phyloP scores from a whole-genome alignment of 169 alveolate genomes.

The Cryptosporidium andersoni region DNA sequence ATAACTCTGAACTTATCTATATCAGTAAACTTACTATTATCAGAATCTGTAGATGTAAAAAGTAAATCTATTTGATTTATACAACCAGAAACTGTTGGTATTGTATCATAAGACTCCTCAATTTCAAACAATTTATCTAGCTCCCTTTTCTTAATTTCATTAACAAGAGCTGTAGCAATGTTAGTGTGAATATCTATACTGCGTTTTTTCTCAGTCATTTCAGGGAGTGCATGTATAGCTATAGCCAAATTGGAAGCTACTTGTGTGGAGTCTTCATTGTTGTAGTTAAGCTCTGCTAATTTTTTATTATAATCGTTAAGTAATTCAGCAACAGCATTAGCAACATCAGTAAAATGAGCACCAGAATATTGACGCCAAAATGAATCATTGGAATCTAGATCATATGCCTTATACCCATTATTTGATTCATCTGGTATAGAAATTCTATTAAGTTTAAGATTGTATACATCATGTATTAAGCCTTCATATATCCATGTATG shows the following conservation, averaged over 20 bases:
- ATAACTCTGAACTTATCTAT: slow-evolving; percentile 43
- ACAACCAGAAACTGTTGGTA: slow-evolving; percentile 66
- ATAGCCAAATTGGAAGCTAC: slow-evolving; percentile 52
- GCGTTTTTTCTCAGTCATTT: slow-evolving; percentile 85
- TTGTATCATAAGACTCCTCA: slow-evolving; percentile 57
- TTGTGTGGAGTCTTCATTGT: slow-evolving; percentile 59
- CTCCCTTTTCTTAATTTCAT: slow-evolving; percentile 80
- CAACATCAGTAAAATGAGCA: slow-evolving; percentile 75
- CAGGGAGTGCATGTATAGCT: slow-evolving; percentile 86
- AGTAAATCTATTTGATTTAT: slow-evolving; percentile 22
- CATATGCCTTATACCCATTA: slow-evolving; percentile 56
- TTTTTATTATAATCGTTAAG: slow-evolving; percentile 72
- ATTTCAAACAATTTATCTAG: slow-evolving; percentile 76
- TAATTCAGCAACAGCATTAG: slow-evolving; percentile 74
- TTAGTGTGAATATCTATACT: slow-evolving; percentile 84
- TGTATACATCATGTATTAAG: slow-evolving; percentile 82
- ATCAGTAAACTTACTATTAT: slow-evolving; percentile 11
- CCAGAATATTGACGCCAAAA: slow-evolving; percentile 75
- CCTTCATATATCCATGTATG: slow-evolving; percentile 90
- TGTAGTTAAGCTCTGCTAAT: slow-evolving; percentile 38
- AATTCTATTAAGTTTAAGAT: slow-evolving; percentile 80
- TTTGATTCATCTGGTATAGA: slow-evolving; percentile 38
- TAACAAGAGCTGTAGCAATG: slow-evolving; percentile 82
- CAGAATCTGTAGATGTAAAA: slow-evolving; percentile 9
- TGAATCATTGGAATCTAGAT: slow-evolving; percentile 71